Base-by-base conservation (phyloP, 2,329 filamentous ascomycete species). In the Fusarium camptoceras region DNA sequence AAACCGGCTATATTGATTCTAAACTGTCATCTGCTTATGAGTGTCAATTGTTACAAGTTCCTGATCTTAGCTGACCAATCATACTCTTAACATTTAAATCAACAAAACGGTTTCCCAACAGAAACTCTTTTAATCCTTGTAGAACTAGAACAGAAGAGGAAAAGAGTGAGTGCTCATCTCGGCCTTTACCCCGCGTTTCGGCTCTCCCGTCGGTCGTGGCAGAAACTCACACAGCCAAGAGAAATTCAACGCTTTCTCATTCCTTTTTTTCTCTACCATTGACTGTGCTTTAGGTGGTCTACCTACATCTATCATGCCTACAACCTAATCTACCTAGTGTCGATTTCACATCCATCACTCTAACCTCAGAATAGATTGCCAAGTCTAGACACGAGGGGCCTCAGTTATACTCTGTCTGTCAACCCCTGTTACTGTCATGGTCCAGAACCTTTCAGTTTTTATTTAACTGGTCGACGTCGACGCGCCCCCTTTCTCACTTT, bases 391-490 rank as follows among this genome's bases (percentile, higher is more conserved):
- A 47, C 43, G 42, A 43, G 34, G 34, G 34, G 34, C 34, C 34
- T 37, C 34, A 37, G n/a, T n/a, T 37, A n/a, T 37, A n/a, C 34
- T 6, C 6, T 37, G 34, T 37, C 15, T 31, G 30, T n/a, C 34
- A 37, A 37, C 34, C 34, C 34, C 34, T 37, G 34, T 18, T 37
- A 37, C 34, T n/a, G 18, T 37, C 18, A 10, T 37, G n/a, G 44
- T 48, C 22, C 53, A 31, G 22, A 51, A 37, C 24, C 24, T 22
- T 48, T 49, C 20, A 39, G 8, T 57, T 54, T 62, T 41, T 63
- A 68, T 65, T 65, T 71, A 71, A 71, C 67, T 59, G 64, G 64
- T 71, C 59, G 64, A 68, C 68, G 64, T 71, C 59, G 53, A 71
- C 59, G 53, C 39, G 22, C 27, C 55, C 41, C 53, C 55, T 46